phyloP scores from a whole-genome alignment of 306 rosid species.

The Dicorynia guianensis region DNA sequence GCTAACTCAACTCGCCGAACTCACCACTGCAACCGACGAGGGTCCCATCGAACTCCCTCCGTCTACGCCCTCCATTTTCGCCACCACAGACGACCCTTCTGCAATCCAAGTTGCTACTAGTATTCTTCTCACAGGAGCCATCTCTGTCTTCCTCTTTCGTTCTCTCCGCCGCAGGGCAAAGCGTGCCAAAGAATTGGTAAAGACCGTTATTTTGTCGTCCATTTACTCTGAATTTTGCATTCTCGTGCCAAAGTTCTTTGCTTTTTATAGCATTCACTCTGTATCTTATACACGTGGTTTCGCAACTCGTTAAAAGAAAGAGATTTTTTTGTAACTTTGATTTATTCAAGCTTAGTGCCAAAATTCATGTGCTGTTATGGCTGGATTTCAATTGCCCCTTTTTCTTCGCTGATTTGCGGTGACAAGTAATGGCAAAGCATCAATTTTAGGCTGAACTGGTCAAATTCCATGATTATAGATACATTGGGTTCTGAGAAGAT shows the following conservation, averaged over 20 bases:
- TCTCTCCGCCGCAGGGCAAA: slow-evolving; percentile 88
- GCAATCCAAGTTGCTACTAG: slow-evolving; percentile 82
- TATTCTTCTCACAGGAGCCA: slow-evolving; percentile 87
- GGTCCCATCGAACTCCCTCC: slow-evolving; percentile 78
- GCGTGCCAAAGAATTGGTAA: slow-evolving; percentile 83
- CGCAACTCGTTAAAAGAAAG: background rate
- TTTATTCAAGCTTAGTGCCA: background rate
- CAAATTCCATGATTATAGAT: background rate
- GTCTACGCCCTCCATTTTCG: slow-evolving; percentile 68
- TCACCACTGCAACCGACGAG: slow-evolving; percentile 46
- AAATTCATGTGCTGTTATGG: slow-evolving; percentile 8
- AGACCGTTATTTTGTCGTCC: background rate
- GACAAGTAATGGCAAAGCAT: slow-evolving; percentile 17
- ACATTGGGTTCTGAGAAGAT: background rate
- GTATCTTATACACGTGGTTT: background rate
- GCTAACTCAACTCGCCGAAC: slow-evolving; percentile 55
- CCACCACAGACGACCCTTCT: slow-evolving; percentile 80
- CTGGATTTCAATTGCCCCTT: slow-evolving; percentile 19
- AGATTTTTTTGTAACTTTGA: background rate
- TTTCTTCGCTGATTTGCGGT: background rate
- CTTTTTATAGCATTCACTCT: background rate
- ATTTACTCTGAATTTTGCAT: background rate
- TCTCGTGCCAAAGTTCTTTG: too few relatives aligned
- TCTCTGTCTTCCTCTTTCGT: slow-evolving; percentile 84
- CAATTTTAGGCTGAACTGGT: background rate